Percentiles rank a stretch among this genome's conserved stretches.
Evolutionary conservation across 257 asterid genomes (phyloP).

Genomic region (Fraxinus quadrangulata): DNA sequence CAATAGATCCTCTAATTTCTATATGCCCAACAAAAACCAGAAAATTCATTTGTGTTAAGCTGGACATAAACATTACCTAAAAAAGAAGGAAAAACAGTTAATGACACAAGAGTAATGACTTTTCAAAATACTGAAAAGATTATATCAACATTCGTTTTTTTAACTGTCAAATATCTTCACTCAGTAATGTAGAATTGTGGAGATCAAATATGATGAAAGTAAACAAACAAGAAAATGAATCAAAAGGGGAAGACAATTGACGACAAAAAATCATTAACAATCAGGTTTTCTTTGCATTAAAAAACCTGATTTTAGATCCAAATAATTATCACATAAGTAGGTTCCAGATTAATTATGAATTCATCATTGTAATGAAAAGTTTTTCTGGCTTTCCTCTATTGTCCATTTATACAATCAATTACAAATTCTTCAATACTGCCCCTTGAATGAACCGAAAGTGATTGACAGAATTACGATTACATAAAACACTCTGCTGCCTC

Average conservation of each 20-base stretch:
- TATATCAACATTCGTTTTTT: neutral
- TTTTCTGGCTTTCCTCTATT: neutral
- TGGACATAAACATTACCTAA: neutral
- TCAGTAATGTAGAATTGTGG: neutral
- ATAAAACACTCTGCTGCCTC: neutral
- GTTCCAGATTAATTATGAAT: neutral
- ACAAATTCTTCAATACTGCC: neutral
- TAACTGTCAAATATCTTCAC: neutral
- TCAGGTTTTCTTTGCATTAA: neutral
- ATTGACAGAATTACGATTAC: neutral
- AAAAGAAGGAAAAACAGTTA: neutral
- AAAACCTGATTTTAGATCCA: neutral
- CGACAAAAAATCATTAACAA: neutral
- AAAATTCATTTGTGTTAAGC: neutral
- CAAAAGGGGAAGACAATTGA: neutral
- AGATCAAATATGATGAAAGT: neutral
- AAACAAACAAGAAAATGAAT: neutral
- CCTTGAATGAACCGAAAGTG: neutral
- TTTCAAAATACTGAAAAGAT: neutral
- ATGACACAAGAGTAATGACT: neutral
- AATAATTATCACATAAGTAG: neutral
- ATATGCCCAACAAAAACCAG: neutral
- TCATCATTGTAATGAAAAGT: neutral
- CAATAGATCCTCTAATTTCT: conserved; percentile 28
- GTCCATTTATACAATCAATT: neutral